Percentiles rank a stretch among this genome's conserved stretches.
These are phyloP conservation scores for Canavalia gladiata DNA, from an alignment of 306 rosid species.

Conservation along the genomic window DNA sequence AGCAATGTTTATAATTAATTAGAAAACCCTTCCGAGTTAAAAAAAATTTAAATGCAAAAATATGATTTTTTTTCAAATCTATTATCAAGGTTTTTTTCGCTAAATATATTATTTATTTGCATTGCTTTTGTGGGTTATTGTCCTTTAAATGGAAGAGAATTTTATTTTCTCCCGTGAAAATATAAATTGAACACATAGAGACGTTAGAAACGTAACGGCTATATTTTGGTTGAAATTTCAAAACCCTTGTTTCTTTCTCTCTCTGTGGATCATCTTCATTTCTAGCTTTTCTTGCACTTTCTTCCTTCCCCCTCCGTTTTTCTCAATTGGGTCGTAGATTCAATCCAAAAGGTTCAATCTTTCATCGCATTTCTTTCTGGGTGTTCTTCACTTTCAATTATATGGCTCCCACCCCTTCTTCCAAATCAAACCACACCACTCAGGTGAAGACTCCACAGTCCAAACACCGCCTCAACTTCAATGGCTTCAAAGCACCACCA, in stretches of 20 bases:
- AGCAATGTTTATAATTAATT: background rate
- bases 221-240: slow-evolving; percentile 55
- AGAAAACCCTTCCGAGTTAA: background rate
- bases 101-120: background rate
- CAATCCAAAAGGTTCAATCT: slow-evolving; percentile 55
- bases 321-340: slow-evolving; percentile 22
- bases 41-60: background rate
- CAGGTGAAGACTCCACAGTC: slow-evolving; percentile 82
- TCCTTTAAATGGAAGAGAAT: background rate
- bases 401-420: slow-evolving; percentile 98
- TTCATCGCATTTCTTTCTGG: slow-evolving; percentile 45
- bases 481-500: slow-evolving; percentile 53
- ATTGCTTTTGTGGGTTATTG: background rate
- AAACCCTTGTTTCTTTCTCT: slow-evolving; percentile 42
- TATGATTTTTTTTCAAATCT: background rate
- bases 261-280: slow-evolving; percentile 27
- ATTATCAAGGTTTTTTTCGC: background rate
- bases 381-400: slow-evolving; percentile 1
- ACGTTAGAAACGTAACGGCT: slow-evolving; percentile 88
- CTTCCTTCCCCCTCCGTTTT: slow-evolving; percentile 40
- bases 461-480: slow-evolving; percentile 81
- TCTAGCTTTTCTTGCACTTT: slow-evolving; percentile 32
- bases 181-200: slow-evolving; percentile 38
- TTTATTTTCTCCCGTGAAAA: background rate
- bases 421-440: slow-evolving; percentile 68